These are phyloP conservation scores for Boletellus ananiceps DNA, from an alignment of 768 basidiomycete genomes.

Conservation along the genomic window DNA sequence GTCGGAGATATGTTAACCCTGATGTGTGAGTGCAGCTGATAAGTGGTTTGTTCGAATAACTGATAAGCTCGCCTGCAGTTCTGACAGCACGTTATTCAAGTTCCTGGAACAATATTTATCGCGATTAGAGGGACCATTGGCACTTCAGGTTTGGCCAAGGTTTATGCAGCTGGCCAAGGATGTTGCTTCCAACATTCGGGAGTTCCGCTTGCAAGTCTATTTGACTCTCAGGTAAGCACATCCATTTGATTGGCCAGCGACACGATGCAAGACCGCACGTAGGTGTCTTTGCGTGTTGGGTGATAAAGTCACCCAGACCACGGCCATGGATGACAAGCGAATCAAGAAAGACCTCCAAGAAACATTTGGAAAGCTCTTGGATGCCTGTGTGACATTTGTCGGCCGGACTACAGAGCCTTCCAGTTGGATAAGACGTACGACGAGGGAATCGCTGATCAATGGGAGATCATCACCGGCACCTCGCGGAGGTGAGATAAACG, in stretches of 20 bases:
- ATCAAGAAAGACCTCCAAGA: slow-evolving; percentile 92
- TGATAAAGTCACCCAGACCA: slow-evolving; percentile 83
- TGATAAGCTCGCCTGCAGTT: slow-evolving; percentile 40
- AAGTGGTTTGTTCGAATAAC: neutral
- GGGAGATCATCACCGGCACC: slow-evolving; percentile 70
- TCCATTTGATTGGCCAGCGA: neutral
- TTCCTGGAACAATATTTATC: slow-evolving; percentile 86
- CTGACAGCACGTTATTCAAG: slow-evolving; percentile 67
- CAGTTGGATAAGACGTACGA: slow-evolving; percentile 71
- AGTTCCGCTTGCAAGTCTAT: slow-evolving; percentile 69
- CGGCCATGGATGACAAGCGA: slow-evolving; percentile 85
- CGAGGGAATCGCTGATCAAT: slow-evolving; percentile 61
- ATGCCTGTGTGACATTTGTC: slow-evolving; percentile 68
- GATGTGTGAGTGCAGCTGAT: slow-evolving; percentile 51
- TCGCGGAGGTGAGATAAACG: slow-evolving; percentile 41
- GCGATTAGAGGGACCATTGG: slow-evolving; percentile 84
- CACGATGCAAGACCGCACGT: slow-evolving; percentile 7
- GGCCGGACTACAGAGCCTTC: slow-evolving; percentile 71
- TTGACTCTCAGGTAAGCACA: slow-evolving; percentile 60
- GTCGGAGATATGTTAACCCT: slow-evolving; percentile 56
- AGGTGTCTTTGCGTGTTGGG: slow-evolving; percentile 78
- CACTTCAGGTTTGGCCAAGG: slow-evolving; percentile 87
- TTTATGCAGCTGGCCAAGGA: slow-evolving; percentile 79
- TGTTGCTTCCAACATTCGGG: slow-evolving; percentile 55
- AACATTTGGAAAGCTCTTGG: slow-evolving; percentile 79